These are phyloP conservation scores for Phytophthora capsici DNA, from an alignment of 352 stramenopile genomes.

Conservation along the genomic window DNA sequence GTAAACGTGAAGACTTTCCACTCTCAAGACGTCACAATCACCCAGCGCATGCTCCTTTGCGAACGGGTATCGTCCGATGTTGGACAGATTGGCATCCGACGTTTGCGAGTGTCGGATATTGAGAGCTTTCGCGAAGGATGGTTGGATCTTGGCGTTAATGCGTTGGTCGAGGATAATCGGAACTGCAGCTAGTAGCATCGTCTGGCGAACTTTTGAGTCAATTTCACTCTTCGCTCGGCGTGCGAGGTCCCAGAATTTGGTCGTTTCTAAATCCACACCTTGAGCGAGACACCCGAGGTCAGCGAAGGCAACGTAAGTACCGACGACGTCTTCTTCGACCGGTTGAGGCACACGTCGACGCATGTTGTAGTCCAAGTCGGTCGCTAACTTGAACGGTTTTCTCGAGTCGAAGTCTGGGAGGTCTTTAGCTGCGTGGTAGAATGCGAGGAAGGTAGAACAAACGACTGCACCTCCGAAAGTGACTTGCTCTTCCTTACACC, in stretches of 20 bases:
- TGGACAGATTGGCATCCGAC: conserved; percentile 37
- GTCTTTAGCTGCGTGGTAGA: conserved; percentile 24
- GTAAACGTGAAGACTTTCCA: conserved; percentile 43
- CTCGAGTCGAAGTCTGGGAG: conserved; percentile 17
- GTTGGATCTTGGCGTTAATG: conserved; percentile 23
- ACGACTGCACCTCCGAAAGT: conserved; percentile 45
- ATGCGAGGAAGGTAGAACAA: conserved; percentile 26
- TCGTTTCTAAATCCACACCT: conserved; percentile 33
- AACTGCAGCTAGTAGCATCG: conserved; percentile 18
- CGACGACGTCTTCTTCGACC: conserved; percentile 31
- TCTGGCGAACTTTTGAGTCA: conserved; percentile 22
- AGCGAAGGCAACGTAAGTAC: conserved; percentile 36
- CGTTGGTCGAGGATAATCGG: conserved; percentile 32
- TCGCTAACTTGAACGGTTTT: conserved; percentile 42
- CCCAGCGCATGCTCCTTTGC: conserved; percentile 14
- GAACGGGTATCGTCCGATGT: conserved; percentile 36
- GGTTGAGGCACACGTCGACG: conserved; percentile 41
- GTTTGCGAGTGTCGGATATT: conserved; percentile 25
- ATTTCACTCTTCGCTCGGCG: conserved; percentile 37
- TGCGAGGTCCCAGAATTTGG: conserved; percentile 56
- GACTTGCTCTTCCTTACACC: conserved; percentile 42
- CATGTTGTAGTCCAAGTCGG: conserved; percentile 55
- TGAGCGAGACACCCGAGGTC: conserved; percentile 21
- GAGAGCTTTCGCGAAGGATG: conserved; percentile 27
- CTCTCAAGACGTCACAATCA: conserved; percentile 1